Conservation (phyloP, 495 filamentous ascomycete species). For the Saxispiralis lemnorum region DNA sequence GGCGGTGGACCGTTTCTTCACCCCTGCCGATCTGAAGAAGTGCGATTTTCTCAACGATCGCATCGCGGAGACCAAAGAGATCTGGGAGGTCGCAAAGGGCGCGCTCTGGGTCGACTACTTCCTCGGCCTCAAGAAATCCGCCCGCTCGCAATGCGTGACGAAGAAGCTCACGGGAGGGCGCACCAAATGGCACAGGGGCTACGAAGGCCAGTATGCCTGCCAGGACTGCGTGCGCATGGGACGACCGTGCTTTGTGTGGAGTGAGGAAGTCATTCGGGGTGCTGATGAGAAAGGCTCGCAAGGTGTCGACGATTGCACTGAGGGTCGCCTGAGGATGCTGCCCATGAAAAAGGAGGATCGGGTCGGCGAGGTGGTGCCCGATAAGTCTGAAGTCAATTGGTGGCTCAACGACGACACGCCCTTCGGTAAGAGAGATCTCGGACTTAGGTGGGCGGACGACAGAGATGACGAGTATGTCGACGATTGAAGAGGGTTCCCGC, state of each 20-base stretch:
- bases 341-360: conserved; percentile 4
- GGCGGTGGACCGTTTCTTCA: neutral
- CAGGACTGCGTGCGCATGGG: conserved; percentile 3
- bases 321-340: no score
- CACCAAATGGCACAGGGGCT: conserved; percentile 1
- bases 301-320: no score
- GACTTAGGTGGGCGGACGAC: no score
- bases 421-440: neutral
- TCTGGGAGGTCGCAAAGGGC: neutral
- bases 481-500: no score
- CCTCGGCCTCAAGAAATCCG: neutral
- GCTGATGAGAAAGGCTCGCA: no score
- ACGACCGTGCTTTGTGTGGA: conserved; percentile 6
- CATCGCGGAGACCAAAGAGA: neutral
- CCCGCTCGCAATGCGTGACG: conserved; percentile 1
- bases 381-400: conserved; percentile 1
- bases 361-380: neutral
- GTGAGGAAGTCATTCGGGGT: no score
- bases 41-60: neutral
- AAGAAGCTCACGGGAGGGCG: neutral
- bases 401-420: conserved; percentile 17
- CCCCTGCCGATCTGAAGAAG: neutral
- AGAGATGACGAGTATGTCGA: no score
- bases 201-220: conserved; percentile 3
- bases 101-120: neutral